Conservation (phyloP, 306 rosid genomes). For the Quillaja saponaria region DNA sequence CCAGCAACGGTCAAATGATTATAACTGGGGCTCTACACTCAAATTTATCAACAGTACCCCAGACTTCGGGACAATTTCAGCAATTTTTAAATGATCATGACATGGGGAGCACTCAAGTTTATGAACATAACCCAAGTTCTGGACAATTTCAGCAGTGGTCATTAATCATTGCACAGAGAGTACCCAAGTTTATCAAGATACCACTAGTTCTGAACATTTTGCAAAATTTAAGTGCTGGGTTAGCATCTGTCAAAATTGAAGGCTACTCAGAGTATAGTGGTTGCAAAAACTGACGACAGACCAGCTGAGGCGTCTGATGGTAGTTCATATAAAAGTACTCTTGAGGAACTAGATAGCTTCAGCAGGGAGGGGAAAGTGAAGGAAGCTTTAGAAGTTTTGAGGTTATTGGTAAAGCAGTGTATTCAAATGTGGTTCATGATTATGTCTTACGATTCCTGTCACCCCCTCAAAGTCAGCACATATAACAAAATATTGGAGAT, state of each 20-base stretch:
- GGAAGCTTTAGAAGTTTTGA: conserved; percentile 69
- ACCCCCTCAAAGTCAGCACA: conserved; percentile 57
- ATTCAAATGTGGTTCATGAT: conserved; percentile 50
- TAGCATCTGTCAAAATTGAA: conserved; percentile 38
- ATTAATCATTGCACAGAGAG: no score
- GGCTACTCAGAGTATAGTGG: conserved; percentile 31
- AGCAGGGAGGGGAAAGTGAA: conserved; percentile 70
- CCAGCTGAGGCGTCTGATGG: conserved; percentile 30
- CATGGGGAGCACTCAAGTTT: neutral
- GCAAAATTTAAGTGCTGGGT: conserved; percentile 23
- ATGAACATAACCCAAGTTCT: neutral
- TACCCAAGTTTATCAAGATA: conserved; percentile 30
- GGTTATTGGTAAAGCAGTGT: conserved; percentile 43
- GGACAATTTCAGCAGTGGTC: neutral
- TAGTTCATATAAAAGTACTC: conserved; percentile 39
- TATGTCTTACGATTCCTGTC: conserved; percentile 39
- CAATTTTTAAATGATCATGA: neutral
- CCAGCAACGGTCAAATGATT: no score
- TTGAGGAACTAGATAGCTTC: conserved; percentile 58
- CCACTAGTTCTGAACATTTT: conserved; percentile 38
- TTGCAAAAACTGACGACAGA: conserved; percentile 29
- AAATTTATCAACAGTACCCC: no score
- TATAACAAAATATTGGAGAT: conserved; percentile 68
- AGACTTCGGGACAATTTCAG: neutral
- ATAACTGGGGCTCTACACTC: no score